Evolutionary conservation across 176 grass and related monocot genomes (phyloP).

Genomic region (Eleusine indica): DNA sequence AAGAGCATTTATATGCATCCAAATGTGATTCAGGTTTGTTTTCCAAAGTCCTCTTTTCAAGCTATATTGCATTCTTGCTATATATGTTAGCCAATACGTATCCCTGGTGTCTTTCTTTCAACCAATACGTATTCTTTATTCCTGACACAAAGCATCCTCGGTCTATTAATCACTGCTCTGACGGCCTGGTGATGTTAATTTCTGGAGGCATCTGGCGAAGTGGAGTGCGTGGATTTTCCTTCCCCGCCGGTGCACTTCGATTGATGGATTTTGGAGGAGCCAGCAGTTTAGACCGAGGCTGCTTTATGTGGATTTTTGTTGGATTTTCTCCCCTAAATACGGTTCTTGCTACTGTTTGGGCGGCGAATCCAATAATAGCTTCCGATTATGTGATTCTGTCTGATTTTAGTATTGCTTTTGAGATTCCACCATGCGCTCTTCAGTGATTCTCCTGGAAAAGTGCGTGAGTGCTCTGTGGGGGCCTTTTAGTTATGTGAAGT

Average conservation of each 20-base stretch:
- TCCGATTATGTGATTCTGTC: conserved; percentile 17
- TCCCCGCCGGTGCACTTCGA: not conserved
- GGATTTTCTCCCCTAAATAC: not conserved
- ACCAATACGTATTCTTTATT: too few relatives aligned
- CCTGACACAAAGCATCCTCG: too few relatives aligned
- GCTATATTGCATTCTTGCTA: too few relatives aligned
- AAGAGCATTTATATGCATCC: too few relatives aligned
- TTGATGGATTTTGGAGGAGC: conserved; percentile 21
- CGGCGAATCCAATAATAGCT: not conserved
- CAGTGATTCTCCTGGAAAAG: conserved; percentile 38
- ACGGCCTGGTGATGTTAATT: not conserved
- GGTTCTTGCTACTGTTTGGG: not conserved
- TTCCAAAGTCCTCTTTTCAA: too few relatives aligned
- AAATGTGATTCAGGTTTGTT: too few relatives aligned
- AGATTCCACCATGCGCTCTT: conserved; percentile 31
- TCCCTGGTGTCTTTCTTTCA: too few relatives aligned
- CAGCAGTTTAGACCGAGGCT: not conserved
- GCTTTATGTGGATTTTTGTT: not conserved
- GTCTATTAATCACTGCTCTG: not conserved
- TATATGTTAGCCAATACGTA: too few relatives aligned
- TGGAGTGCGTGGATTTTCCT: conserved; percentile 3
- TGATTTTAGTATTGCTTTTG: conserved; percentile 38
- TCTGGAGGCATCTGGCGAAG: conserved; percentile 5
- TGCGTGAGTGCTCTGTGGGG: conserved; percentile 2
- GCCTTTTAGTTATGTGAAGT: conserved; percentile 39